Conservation (phyloP, 2,329 filamentous ascomycete species). For the Stromatinia cepivora region DNA sequence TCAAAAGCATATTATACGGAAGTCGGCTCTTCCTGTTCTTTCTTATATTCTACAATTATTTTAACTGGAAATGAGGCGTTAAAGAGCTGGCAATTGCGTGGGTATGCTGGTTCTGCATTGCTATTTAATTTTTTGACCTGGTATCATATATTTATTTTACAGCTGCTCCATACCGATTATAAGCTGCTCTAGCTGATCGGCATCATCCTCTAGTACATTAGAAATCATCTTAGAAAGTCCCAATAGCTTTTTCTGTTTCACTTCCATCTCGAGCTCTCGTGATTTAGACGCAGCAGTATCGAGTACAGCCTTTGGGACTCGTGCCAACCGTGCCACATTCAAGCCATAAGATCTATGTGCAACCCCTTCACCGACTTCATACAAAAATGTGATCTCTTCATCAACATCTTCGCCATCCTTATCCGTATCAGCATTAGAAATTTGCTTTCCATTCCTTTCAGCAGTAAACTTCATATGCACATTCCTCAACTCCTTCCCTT, state of each 20-base stretch:
- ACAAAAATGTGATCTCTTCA: slow-evolving; percentile 88
- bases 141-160: slow-evolving; percentile 41
- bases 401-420: slow-evolving; percentile 48
- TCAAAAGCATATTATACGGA: slow-evolving; percentile 9
- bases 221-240: slow-evolving; percentile 37
- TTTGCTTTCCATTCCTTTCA: slow-evolving; percentile 30
- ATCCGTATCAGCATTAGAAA: slow-evolving; percentile 48
- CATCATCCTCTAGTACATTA: slow-evolving; percentile 31
- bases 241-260: slow-evolving; percentile 60
- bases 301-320: slow-evolving; percentile 73
- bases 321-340: slow-evolving; percentile 86
- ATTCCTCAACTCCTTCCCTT: slow-evolving; percentile 67
- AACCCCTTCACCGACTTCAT: slow-evolving; percentile 87
- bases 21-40: not conserved
- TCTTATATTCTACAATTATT: slow-evolving; percentile 20
- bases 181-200: slow-evolving; percentile 36
- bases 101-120: slow-evolving; percentile 25
- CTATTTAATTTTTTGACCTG: slow-evolving; percentile 30
- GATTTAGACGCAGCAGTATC: slow-evolving; percentile 81
- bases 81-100: slow-evolving; percentile 7
- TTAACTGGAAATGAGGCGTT: slow-evolving; percentile 14
- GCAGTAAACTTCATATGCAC: slow-evolving; percentile 88
- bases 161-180: slow-evolving; percentile 56
- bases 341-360: slow-evolving; percentile 93
- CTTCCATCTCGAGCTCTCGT: slow-evolving; percentile 72